phyloP scores from a whole-genome alignment of 1,284 basidiomycete species.

The Boletus sp. region DNA sequence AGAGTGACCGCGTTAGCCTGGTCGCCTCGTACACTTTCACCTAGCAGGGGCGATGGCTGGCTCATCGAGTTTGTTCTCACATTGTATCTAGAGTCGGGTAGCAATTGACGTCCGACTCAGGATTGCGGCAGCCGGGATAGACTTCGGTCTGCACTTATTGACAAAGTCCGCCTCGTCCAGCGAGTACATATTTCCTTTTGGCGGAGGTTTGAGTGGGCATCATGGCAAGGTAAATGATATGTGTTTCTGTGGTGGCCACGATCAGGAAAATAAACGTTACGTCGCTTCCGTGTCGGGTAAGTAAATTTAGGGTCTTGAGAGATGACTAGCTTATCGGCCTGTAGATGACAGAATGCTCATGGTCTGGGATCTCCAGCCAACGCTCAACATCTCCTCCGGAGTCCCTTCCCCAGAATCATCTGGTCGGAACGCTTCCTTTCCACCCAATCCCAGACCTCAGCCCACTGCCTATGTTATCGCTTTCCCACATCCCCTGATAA shows the following conservation, averaged over 20 bases:
- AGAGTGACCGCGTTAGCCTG: constrained; percentile 73
- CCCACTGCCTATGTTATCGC: constrained; percentile 72
- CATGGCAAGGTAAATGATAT: constrained; percentile 72
- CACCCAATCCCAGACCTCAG: constrained; percentile 42
- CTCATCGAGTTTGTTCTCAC: constrained; percentile 55
- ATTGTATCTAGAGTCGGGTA: neutral
- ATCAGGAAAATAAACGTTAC: constrained; percentile 62
- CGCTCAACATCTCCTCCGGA: constrained; percentile 39
- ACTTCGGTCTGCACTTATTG: constrained; percentile 67
- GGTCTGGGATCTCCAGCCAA: constrained; percentile 75
- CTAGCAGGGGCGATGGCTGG: constrained; percentile 62
- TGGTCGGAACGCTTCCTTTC: constrained; percentile 18
- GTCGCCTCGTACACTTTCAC: constrained; percentile 66
- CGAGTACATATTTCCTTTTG: constrained; percentile 65
- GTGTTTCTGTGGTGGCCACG: constrained; percentile 68
- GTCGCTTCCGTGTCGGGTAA: constrained; percentile 74
- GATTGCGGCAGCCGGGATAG: constrained; percentile 59
- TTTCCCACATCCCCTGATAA: constrained; percentile 64
- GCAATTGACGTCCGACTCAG: constrained; percentile 35
- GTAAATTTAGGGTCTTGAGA: constrained; percentile 15
- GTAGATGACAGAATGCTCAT: constrained; percentile 77
- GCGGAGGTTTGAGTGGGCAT: constrained; percentile 72
- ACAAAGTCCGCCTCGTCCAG: constrained; percentile 47
- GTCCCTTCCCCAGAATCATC: constrained; percentile 30
- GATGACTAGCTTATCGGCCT: constrained; percentile 3